phyloP scores from a whole-genome alignment of 2,329 filamentous ascomycete genomes.

The Emergomyces pasteurianus region DNA sequence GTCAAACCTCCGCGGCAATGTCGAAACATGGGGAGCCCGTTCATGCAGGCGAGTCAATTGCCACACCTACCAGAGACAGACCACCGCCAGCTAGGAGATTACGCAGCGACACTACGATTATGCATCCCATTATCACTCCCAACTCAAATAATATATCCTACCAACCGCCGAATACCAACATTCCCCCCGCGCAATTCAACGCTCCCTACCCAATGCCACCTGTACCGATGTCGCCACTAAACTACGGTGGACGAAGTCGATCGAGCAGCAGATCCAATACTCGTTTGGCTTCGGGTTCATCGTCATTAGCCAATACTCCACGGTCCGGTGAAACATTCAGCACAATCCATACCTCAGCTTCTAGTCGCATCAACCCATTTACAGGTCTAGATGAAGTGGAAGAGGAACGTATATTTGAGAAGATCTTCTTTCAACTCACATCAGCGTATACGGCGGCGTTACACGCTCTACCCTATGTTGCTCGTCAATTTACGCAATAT shows the following conservation, averaged over 20 bases:
- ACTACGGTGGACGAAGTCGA: conserved; percentile 27
- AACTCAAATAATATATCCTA: conserved; percentile 12
- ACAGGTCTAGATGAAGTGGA: conserved; percentile 55
- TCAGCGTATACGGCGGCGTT: conserved; percentile 62
- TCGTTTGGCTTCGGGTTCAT: conserved; percentile 35
- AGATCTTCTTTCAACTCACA: conserved; percentile 65
- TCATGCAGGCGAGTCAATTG: conserved; percentile 19
- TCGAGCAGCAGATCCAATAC: conserved; percentile 44
- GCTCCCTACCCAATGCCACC: conserved; percentile 1
- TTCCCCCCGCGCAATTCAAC: conserved; percentile 17
- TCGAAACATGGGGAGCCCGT: conserved; percentile 19
- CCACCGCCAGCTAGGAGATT: conserved; percentile 33
- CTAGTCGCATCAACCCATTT: conserved; percentile 41
- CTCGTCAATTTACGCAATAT: conserved; percentile 52
- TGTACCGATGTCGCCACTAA: conserved; percentile 17
- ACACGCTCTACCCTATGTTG: conserved; percentile 57
- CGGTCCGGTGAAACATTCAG: conserved; percentile 72
- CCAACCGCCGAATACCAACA: conserved; percentile 19
- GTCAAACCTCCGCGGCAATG: conserved; percentile 15
- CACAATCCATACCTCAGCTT: conserved; percentile 33
- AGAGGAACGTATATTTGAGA: conserved; percentile 72
- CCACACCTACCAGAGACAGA: conserved; percentile 38
- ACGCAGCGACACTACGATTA: conserved; percentile 41
- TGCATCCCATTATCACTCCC: conserved; percentile 30
- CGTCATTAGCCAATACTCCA: conserved; percentile 52